A percentile compares a stretch with the other conserved stretches of the same genome.
These are phyloP conservation scores for Oldenlandia corymbosa DNA, from an alignment of 257 asterid genomes.

Conservation along the genomic window DNA sequence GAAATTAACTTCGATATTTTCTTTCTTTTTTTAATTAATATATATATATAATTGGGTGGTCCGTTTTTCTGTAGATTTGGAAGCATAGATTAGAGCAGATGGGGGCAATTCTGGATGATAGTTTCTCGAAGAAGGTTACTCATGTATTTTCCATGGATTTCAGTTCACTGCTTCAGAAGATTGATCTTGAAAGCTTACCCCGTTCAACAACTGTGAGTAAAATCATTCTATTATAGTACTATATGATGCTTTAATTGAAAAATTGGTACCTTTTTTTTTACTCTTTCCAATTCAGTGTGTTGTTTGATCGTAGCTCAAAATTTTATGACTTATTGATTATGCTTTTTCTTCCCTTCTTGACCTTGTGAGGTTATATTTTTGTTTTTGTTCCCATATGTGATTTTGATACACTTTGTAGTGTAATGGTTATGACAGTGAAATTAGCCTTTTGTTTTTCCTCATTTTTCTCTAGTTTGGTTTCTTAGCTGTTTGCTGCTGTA, in stretches of 20 bases:
- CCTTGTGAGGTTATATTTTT: no score
- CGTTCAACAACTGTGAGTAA: conserved; percentile 57
- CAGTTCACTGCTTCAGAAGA: conserved; percentile 35
- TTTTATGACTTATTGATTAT: not conserved
- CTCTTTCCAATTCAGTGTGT: not conserved
- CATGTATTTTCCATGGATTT: conserved; percentile 66
- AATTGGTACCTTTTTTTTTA: not conserved
- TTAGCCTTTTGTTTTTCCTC: not conserved
- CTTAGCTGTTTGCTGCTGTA: conserved; percentile 10
- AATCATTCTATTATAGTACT: not conserved
- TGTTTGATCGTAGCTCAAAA: not conserved
- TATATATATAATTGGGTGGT: not conserved
- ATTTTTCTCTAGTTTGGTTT: not conserved
- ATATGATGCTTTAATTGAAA: no score
- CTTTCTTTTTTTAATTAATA: not conserved
- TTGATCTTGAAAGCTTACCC: conserved; percentile 38
- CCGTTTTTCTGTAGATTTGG: conserved; percentile 67
- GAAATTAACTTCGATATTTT: not conserved
- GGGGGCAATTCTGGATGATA: conserved; percentile 62
- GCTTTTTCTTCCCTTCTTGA: no score
- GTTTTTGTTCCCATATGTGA: not conserved
- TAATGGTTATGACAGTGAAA: not conserved
- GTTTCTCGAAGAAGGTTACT: conserved; percentile 44
- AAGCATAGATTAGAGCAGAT: conserved; percentile 72
- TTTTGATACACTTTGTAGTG: not conserved